Conservation (phyloP, 2,329 filamentous ascomycete species). For the Clonostachys sp. region DNA sequence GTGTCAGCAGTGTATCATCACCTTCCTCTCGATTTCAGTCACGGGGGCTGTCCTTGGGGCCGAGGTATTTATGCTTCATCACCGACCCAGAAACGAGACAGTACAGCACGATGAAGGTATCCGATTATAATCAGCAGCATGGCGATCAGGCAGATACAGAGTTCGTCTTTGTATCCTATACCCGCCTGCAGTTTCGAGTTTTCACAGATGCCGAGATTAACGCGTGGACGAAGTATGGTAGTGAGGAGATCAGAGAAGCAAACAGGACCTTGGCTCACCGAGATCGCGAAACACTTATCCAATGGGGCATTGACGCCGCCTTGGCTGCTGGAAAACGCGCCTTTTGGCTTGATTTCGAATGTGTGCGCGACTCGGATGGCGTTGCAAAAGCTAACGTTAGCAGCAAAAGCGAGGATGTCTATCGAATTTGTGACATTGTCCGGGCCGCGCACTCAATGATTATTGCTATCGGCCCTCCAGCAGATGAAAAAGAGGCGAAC, state of each 20-base stretch:
- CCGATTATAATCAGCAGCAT: conserved; percentile 11
- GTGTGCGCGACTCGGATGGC: conserved; percentile 25
- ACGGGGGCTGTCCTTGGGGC: background rate
- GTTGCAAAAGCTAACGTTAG: conserved; percentile 21
- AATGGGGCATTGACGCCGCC: conserved; percentile 29
- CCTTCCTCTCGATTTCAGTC: background rate
- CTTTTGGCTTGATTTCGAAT: conserved; percentile 37
- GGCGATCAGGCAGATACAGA: conserved; percentile 14
- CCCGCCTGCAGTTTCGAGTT: conserved; percentile 27
- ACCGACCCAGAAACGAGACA: conserved; percentile 5
- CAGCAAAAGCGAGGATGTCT: conserved; percentile 19
- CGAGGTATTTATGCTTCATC: conserved; percentile 15
- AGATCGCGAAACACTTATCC: conserved; percentile 19
- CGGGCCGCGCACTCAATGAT: conserved; percentile 32
- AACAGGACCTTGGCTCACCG: conserved; percentile 8
- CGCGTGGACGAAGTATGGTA: conserved; percentile 3
- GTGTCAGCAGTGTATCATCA: background rate
- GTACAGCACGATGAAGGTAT: conserved; percentile 14
- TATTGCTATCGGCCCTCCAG: conserved; percentile 26
- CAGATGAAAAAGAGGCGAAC: conserved; percentile 4
- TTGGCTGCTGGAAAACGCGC: conserved; percentile 25
- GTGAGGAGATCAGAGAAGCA: conserved; percentile 8
- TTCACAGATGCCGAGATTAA: conserved; percentile 12
- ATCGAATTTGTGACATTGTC: conserved; percentile 38
- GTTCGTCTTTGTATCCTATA: conserved; percentile 35